phyloP scores from a whole-genome alignment of 176 grass and related monocot species.

The Areca catechu region DNA sequence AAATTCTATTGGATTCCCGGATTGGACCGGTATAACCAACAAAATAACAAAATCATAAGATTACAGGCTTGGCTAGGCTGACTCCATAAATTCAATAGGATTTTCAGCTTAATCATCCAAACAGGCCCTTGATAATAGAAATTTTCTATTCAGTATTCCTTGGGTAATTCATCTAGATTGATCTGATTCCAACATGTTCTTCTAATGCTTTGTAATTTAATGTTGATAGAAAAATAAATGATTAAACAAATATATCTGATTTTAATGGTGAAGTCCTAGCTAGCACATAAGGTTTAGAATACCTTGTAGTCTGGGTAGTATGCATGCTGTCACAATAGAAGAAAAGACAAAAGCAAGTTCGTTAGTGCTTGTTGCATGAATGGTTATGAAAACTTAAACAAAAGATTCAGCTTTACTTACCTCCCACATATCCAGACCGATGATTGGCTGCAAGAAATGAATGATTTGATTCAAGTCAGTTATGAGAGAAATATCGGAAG shows the following conservation, averaged over 20 bases:
- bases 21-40: too few relatives aligned
- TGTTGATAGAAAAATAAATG: neutral
- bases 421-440: conserved; percentile 94
- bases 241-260: neutral
- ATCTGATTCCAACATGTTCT: too few relatives aligned
- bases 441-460: conserved; percentile 54
- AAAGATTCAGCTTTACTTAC: conserved; percentile 29
- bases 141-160: too few relatives aligned
- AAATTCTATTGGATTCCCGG: too few relatives aligned
- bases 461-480: conserved; percentile 6
- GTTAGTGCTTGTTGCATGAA: conserved; percentile 23
- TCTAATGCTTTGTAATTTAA: neutral
- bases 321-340: conserved; percentile 47
- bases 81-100: too few relatives aligned
- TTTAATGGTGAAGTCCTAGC: neutral
- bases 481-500: neutral
- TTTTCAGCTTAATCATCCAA: too few relatives aligned
- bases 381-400: conserved; percentile 2
- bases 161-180: too few relatives aligned
- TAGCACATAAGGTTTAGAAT: neutral
- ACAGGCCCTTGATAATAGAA: too few relatives aligned
- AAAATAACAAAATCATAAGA: too few relatives aligned
- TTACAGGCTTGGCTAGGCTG: too few relatives aligned
- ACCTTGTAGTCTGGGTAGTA: conserved; percentile 98
- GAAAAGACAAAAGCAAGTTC: conserved; percentile 17